Conservation (phyloP, 257 asterid genomes). For the Nicotiana tabacum region DNA sequence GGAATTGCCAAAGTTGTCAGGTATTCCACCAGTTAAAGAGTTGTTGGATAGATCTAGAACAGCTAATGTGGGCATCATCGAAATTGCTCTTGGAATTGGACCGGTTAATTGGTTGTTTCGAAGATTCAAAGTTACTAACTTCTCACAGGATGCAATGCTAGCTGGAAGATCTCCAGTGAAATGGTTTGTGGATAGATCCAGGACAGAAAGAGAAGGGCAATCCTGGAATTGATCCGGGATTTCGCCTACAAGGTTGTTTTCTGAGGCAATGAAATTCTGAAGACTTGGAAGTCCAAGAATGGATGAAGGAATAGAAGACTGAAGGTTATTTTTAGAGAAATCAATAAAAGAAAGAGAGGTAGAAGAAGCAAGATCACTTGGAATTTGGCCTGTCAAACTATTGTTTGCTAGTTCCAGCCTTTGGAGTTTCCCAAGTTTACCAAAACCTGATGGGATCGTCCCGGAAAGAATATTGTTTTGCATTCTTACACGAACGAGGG, state of each 20-base stretch:
- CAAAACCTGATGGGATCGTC: slow-evolving; percentile 61
- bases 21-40: slow-evolving; percentile 63
- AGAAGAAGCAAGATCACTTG: slow-evolving; percentile 50
- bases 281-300: slow-evolving; percentile 49
- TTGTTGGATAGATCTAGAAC: slow-evolving; percentile 71
- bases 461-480: slow-evolving; percentile 60
- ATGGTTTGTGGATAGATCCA: slow-evolving; percentile 60
- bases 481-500: slow-evolving; percentile 60
- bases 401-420: slow-evolving; percentile 62
- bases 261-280: slow-evolving; percentile 49
- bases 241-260: slow-evolving; percentile 46
- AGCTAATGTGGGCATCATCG: slow-evolving; percentile 56
- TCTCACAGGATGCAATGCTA: slow-evolving; percentile 61
- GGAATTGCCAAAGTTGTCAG: slow-evolving; percentile 63
- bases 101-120: slow-evolving; percentile 46
- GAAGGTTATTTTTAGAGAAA: slow-evolving; percentile 50
- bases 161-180: slow-evolving; percentile 56
- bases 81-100: slow-evolving; percentile 45
- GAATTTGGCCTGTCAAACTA: slow-evolving; percentile 56
- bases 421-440: slow-evolving; percentile 48
- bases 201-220: slow-evolving; percentile 47
- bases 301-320: slow-evolving; percentile 56
- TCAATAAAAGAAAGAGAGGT: slow-evolving; percentile 62
- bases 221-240: slow-evolving; percentile 69
- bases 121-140: slow-evolving; percentile 55